Conservation (phyloP, 164 flowering plant genomes). For the Vitis riparia region DNA sequence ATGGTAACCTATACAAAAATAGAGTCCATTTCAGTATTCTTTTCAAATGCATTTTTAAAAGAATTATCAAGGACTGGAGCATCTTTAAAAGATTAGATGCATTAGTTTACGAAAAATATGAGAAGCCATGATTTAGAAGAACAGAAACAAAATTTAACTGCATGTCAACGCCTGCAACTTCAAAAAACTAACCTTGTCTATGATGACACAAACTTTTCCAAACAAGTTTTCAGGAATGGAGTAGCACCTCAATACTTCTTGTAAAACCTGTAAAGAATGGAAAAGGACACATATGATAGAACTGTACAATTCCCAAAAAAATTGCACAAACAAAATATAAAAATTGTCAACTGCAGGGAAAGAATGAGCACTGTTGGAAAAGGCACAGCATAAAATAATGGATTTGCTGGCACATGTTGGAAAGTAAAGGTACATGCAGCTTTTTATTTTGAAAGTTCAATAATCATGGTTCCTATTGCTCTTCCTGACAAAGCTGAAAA, state of each 20-base stretch:
- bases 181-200: conserved; percentile 78
- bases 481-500: too few relatives aligned
- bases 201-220: conserved; percentile 78
- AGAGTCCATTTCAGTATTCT: not conserved
- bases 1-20: not conserved
- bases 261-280: conserved; percentile 60
- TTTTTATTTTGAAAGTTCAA: too few relatives aligned
- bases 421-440: too few relatives aligned
- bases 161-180: not conserved
- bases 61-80: not conserved
- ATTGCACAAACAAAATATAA: not conserved
- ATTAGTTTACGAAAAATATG: not conserved
- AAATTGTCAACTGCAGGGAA: too few relatives aligned
- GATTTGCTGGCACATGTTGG: too few relatives aligned
- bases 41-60: not conserved
- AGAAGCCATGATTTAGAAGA: conserved; percentile 1
- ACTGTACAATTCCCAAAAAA: not conserved
- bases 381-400: too few relatives aligned
- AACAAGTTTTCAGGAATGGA: conserved; percentile 68
- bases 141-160: too few relatives aligned
- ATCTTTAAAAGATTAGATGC: not conserved
- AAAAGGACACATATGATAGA: not conserved
- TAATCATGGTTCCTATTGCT: too few relatives aligned
- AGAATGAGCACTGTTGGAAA: too few relatives aligned
- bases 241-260: conserved; percentile 69